Evolutionary conservation across 768 basidiomycete species (phyloP), one percentile per base, ranked within the genome.

Genomic region (Daedaleopsis sinensis): DNA sequence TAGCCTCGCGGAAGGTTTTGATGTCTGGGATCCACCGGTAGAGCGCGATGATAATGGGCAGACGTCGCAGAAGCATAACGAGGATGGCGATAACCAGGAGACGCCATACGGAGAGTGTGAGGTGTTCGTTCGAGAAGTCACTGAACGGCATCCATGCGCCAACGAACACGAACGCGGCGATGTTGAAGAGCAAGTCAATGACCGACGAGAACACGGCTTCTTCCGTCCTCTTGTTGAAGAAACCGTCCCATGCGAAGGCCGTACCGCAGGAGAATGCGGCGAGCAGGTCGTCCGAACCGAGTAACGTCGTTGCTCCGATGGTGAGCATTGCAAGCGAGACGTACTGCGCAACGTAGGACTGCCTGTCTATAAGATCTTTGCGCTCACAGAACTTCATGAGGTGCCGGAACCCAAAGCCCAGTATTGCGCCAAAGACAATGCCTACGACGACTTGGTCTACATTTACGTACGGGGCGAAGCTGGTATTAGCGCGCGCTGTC

Each of bases 141-240:
- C 82, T 73, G 75, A 99, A 98, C 1, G 97, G 97, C 85, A 96
- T 96, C 89, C 96, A 95, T 37, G 96, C 96, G 62, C 97, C 97
- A 62, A 98, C 90, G 71, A 91, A 98, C 53, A 98, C 88, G 78
- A 98, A 98, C 4, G 92, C 91, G 32, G 94, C 93, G 63, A 94
- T 85, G 77, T 98, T 98, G 85, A 97, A 96, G 59, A 98, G 81
- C 65, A 98, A 78, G 74, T 98, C 94, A 70, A 98, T 94, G 67
- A 98, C 96, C 75, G 93, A 94, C 66, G 89, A 92, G 80, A 99
- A 99, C 63, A 94, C 88, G 32, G 93, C 85, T 73, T 98, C 96
- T 71, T 97, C 96, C 0, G 95, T 97, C 69, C 95, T 93, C 59
- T 86, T 85, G 74, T 94, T 93, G 80, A 92, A 92, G 78, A 94